These are phyloP conservation scores for Globisporangium megalacanthum DNA, from an alignment of 352 stramenopile species.

Conservation along the genomic window DNA sequence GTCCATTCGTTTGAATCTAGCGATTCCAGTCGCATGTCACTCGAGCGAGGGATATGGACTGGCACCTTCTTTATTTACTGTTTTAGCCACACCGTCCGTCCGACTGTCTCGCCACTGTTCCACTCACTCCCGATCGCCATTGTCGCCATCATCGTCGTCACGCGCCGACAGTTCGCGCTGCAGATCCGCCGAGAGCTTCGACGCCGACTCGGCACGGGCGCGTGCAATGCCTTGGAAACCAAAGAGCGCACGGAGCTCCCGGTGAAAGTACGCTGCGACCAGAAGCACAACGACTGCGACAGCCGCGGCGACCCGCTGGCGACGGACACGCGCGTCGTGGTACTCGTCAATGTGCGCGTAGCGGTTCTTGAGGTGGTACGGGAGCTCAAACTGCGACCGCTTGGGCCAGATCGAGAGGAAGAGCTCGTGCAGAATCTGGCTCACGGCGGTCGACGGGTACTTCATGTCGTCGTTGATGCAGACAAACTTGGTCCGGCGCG, in stretches of 20 bases:
- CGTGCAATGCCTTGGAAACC: slow-evolving; percentile 67
- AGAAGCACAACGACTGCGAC: slow-evolving; percentile 30
- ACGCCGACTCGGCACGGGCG: slow-evolving; percentile 54
- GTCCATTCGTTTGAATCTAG: neutral
- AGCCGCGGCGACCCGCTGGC: slow-evolving; percentile 31
- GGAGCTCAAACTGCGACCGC: slow-evolving; percentile 89
- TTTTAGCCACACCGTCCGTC: neutral
- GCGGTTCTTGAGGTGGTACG: slow-evolving; percentile 81
- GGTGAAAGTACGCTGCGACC: slow-evolving; percentile 46
- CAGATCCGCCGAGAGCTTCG: slow-evolving; percentile 51
- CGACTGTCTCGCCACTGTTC: neutral
- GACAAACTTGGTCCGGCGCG: slow-evolving; percentile 92
- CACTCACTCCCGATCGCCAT: neutral
- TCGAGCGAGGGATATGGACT: neutral
- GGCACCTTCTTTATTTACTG: slow-evolving; percentile 11
- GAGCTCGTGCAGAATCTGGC: slow-evolving; percentile 88
- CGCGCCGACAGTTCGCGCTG: slow-evolving; percentile 18
- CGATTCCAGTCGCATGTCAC: neutral
- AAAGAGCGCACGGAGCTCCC: slow-evolving; percentile 45
- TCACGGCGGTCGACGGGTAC: slow-evolving; percentile 69
- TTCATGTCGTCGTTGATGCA: slow-evolving; percentile 97
- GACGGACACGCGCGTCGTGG: slow-evolving; percentile 37
- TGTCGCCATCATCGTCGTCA: slow-evolving; percentile 5
- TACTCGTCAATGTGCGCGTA: slow-evolving; percentile 84
- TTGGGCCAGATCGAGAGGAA: slow-evolving; percentile 91